Evolutionary conservation across 2,329 filamentous ascomycete species (phyloP).

Genomic region (Penicillium sp.): DNA sequence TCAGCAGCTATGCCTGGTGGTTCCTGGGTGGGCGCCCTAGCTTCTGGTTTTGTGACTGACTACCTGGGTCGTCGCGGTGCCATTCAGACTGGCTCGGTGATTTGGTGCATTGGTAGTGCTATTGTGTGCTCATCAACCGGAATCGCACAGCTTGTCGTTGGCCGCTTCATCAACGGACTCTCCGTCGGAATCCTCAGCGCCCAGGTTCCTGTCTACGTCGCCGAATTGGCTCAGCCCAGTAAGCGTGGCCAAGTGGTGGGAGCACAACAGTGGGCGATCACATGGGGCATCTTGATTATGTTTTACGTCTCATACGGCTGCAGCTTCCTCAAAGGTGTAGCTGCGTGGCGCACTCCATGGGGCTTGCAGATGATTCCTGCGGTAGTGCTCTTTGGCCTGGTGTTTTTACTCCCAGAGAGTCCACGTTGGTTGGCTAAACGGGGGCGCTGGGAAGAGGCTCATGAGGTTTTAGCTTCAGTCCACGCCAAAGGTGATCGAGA

Average conservation of each 20-base stretch:
- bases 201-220: constrained; percentile 68
- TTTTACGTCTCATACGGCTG: constrained; percentile 64
- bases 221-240: constrained; percentile 60
- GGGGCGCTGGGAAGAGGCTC: constrained; percentile 57
- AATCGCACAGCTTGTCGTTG: constrained; percentile 69
- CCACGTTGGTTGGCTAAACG: constrained; percentile 64
- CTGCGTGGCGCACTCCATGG: constrained; percentile 65
- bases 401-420: constrained; percentile 55
- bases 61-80: constrained; percentile 53
- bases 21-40: constrained; percentile 62
- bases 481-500: constrained; percentile 65
- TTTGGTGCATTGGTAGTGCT: constrained; percentile 56
- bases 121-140: constrained; percentile 64
- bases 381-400: constrained; percentile 57
- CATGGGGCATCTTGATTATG: constrained; percentile 69
- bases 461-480: constrained; percentile 53
- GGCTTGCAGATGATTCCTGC: constrained; percentile 64
- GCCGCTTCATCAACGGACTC: constrained; percentile 69
- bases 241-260: constrained; percentile 64
- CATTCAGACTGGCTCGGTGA: constrained; percentile 54
- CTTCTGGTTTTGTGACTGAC: constrained; percentile 57
- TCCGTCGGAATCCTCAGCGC: constrained; percentile 73
- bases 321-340: constrained; percentile 57
- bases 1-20: constrained; percentile 73
- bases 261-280: constrained; percentile 72